Conservation (phyloP, 139 green algal species). For the Chloropicon primus region DNA sequence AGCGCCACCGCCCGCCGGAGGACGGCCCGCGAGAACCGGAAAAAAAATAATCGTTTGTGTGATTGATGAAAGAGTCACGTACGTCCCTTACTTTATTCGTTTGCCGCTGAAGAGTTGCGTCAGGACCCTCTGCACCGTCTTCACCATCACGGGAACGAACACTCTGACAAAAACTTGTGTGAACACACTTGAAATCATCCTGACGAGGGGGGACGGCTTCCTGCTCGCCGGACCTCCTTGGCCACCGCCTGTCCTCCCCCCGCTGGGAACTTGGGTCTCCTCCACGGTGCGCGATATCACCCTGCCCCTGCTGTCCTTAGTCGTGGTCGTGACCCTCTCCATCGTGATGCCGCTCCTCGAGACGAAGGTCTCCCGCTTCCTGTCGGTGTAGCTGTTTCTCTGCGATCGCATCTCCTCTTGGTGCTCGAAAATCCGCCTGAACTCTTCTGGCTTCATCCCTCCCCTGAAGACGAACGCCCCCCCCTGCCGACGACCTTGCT, state of each 20-base stretch:
- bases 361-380: background rate
- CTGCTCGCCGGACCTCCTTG: background rate
- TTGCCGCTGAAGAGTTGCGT: background rate
- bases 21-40: too few species aligned
- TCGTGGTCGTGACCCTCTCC: background rate
- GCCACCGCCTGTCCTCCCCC: background rate
- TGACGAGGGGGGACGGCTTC: background rate
- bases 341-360: background rate
- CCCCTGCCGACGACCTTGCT: background rate
- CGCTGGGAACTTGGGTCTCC: background rate
- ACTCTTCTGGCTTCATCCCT: background rate
- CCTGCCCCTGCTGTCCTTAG: background rate
- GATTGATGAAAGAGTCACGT: too few species aligned
- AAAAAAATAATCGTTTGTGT: constrained; percentile 1
- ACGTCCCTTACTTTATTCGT: background rate
- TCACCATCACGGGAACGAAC: background rate
- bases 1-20: too few species aligned
- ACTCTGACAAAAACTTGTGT: background rate
- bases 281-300: background rate
- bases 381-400: background rate
- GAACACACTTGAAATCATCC: background rate
- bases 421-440: background rate
- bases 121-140: background rate
- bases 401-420: background rate
- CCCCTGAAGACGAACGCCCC: background rate